These are phyloP conservation scores for Curvularia eragrostidis DNA, from an alignment of 2,329 filamentous ascomycete species.

Conservation along the genomic window DNA sequence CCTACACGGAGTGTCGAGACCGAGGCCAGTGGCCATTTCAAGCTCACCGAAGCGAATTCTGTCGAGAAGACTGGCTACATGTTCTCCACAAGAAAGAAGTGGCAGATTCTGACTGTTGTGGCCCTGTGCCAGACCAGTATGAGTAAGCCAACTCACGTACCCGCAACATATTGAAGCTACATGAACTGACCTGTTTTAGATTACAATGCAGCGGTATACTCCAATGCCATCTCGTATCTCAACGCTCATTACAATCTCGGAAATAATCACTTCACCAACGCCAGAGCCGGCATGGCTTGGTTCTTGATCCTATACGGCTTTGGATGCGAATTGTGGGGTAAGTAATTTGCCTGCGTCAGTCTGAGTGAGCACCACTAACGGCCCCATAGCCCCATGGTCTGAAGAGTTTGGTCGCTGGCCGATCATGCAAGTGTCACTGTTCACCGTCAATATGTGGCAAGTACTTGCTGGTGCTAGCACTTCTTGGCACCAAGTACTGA, in stretches of 20 bases:
- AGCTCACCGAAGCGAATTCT: conserved; percentile 28
- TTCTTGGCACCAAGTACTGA: conserved; percentile 67
- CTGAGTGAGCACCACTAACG: not conserved
- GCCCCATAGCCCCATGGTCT: conserved; percentile 66
- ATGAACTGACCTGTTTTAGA: conserved; percentile 42
- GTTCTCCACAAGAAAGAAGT: conserved; percentile 59
- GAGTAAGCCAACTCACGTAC: conserved; percentile 50
- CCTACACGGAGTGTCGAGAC: conserved; percentile 1
- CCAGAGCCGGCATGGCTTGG: conserved; percentile 69
- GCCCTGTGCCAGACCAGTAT: conserved; percentile 62
- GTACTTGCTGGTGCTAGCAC: conserved; percentile 68
- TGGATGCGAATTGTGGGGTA: conserved; percentile 78
- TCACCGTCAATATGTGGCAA: conserved; percentile 74
- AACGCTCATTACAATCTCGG: conserved; percentile 64
- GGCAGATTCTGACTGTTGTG: conserved; percentile 60
- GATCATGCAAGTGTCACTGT: conserved; percentile 73
- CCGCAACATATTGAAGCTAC: conserved; percentile 34
- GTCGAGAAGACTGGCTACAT: conserved; percentile 51
- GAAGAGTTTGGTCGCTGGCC: conserved; percentile 80
- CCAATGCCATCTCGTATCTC: conserved; percentile 59
- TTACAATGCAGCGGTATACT: conserved; percentile 63
- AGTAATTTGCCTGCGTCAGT: not conserved
- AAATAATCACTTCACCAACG: conserved; percentile 48
- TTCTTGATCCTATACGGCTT: conserved; percentile 83
- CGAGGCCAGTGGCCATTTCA: conserved; percentile 6